Conservation (phyloP, 257 asterid genomes). For the Coffea eugenioides region DNA sequence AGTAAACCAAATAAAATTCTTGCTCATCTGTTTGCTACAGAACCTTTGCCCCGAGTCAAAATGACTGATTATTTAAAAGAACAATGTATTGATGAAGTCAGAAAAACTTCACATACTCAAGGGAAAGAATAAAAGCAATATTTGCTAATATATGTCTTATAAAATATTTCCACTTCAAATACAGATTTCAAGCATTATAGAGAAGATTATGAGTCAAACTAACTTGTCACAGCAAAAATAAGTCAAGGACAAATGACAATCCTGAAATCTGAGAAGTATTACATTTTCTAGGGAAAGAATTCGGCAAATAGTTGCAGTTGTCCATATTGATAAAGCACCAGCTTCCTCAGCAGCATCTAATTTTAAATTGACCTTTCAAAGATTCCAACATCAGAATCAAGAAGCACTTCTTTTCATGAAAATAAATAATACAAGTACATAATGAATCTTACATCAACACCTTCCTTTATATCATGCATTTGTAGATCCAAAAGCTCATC, state of each 20-base stretch:
- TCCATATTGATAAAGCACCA: slow-evolving; percentile 77
- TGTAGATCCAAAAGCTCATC: slow-evolving; percentile 41
- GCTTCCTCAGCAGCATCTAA: slow-evolving; percentile 93
- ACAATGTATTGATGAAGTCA: neutral
- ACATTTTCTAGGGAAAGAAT: slow-evolving; percentile 88
- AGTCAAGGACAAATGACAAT: neutral
- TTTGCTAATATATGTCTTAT: neutral
- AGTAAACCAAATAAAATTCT: neutral
- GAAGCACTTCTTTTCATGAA: slow-evolving; percentile 16
- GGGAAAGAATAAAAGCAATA: neutral
- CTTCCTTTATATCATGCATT: slow-evolving; percentile 40
- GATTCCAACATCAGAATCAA: slow-evolving; percentile 20
- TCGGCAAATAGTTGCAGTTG: slow-evolving; percentile 81
- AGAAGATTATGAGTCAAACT: neutral
- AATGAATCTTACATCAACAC: slow-evolving; percentile 52
- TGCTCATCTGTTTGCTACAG: neutral
- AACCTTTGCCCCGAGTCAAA: neutral
- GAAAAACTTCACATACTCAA: neutral
- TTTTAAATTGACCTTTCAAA: slow-evolving; percentile 61
- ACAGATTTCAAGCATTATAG: neutral
- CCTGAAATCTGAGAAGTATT: slow-evolving; percentile 22
- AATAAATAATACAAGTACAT: slow-evolving; percentile 6
- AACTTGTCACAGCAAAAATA: neutral
- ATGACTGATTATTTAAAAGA: neutral
- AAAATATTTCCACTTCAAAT: neutral